Base-by-base conservation (phyloP, 345 rosid genomes). In the Camelina hispida region DNA sequence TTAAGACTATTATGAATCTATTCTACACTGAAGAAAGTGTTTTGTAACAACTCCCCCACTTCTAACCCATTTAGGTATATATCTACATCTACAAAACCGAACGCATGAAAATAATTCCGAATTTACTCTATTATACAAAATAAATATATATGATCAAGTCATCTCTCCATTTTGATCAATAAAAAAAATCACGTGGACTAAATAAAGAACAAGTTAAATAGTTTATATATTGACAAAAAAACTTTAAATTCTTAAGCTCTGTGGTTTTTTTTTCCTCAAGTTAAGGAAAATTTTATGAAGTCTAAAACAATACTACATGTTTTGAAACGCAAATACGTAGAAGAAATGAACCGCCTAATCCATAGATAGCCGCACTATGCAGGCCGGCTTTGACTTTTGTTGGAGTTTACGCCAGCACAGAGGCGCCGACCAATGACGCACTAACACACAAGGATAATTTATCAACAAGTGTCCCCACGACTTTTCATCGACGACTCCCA, bases 391-490 rank as follows among this genome's bases (percentile, higher is more conserved):
- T 63, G 80, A 70, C 80, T 55, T 69, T 50, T 60, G 4, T 56
- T 54, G 42, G n/a, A 51, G 64, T 23, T 63, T 6, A 10, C 2
- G 76, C 52, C 76, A 68, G 66, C 75, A 9, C 71, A 63, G 43
- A 47, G 34, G 50, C 64, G 52, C 60, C 71, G 79, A 15, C 66
- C 75, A 77, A 55, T 62, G 80, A 71, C 15, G 38, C 3, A 77
- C 43, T 3, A 48, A 63, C 66, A 71, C 75, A 54, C 7, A 55
- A 63, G 4, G 34, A 14, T 55, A 6, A 22, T 0, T 43, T 35
- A 52, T 60, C 79, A 34, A 43, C 74, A 61, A 55, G 60, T 77
- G 71, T 62, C 63, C 50, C 66, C 53, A 63, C 43, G 61, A 44
- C 37, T 76, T 62, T 68, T 76, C 65, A 23, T 25, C 4, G 3